phyloP scores from a whole-genome alignment of 495 filamentous ascomycete species.

The Cladorrhinum samala region DNA sequence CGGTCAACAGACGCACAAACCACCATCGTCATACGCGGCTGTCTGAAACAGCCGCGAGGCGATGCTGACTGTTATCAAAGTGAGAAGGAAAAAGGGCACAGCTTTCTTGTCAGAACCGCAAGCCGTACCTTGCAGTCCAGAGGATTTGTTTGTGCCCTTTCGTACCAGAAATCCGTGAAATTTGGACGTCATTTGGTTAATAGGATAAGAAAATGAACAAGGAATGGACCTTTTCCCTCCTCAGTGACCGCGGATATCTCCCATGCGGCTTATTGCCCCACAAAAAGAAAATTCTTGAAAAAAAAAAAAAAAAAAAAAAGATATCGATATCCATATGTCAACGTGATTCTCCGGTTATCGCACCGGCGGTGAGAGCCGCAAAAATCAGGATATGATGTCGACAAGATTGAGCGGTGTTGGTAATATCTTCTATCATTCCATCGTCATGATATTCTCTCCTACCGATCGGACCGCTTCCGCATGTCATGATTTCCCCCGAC shows the following conservation, averaged over 20 bases:
- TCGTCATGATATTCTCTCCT: neutral
- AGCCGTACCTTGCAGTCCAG: neutral
- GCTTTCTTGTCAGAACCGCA: no score
- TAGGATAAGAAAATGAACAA: no score
- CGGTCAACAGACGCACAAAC: no score
- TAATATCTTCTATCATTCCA: neutral
- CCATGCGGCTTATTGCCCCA: no score
- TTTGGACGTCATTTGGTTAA: no score
- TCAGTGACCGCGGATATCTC: no score
- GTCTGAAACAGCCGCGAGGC: neutral
- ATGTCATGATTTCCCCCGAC: neutral
- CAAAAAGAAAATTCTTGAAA: no score
- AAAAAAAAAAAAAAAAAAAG: constrained; percentile 6
- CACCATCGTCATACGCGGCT: neutral
- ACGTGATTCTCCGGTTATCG: neutral
- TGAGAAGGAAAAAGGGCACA: no score
- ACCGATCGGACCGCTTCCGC: neutral
- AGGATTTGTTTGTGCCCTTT: neutral
- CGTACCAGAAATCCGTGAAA: neutral
- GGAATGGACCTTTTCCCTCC: no score
- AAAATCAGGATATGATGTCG: no score
- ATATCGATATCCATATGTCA: neutral
- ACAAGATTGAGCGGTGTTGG: neutral
- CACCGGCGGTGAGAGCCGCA: constrained; percentile 2
- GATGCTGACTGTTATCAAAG: neutral